These are phyloP conservation scores for Marasmius oreades DNA, from an alignment of 1,284 basidiomycete genomes.

Conservation along the genomic window DNA sequence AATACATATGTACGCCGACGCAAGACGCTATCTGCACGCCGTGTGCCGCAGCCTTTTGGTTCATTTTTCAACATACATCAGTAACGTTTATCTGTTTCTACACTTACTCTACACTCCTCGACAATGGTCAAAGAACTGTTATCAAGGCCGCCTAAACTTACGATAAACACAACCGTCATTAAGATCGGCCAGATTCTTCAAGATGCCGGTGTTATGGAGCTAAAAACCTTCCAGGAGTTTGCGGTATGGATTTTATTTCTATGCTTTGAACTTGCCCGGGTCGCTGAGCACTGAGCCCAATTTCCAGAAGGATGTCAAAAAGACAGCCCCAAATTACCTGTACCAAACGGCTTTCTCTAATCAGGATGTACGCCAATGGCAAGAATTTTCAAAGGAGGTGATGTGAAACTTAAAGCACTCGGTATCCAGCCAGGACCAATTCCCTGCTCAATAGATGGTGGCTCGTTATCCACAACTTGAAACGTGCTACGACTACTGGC, in stretches of 20 bases:
- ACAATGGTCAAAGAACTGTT: not conserved
- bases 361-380: too few species aligned
- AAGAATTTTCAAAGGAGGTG: too few species aligned
- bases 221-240: not conserved
- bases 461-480: too few species aligned
- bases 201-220: not conserved
- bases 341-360: too few species aligned
- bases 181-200: not conserved
- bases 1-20: too few species aligned
- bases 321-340: not conserved
- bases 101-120: not conserved
- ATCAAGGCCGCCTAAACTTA: not conserved
- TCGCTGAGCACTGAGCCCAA: not conserved
- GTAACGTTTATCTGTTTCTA: not conserved
- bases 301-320: not conserved
- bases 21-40: too few species aligned
- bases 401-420: too few species aligned
- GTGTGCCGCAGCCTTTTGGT: too few species aligned
- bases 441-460: too few species aligned
- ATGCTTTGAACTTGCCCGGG: not conserved
- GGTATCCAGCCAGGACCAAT: too few species aligned
- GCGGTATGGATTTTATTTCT: not conserved
- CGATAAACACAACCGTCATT: not conserved
- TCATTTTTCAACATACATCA: not conserved
- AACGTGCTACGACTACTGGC: too few species aligned